phyloP scores from a whole-genome alignment of 179 eudicot species.

The Beta lomatogona region DNA sequence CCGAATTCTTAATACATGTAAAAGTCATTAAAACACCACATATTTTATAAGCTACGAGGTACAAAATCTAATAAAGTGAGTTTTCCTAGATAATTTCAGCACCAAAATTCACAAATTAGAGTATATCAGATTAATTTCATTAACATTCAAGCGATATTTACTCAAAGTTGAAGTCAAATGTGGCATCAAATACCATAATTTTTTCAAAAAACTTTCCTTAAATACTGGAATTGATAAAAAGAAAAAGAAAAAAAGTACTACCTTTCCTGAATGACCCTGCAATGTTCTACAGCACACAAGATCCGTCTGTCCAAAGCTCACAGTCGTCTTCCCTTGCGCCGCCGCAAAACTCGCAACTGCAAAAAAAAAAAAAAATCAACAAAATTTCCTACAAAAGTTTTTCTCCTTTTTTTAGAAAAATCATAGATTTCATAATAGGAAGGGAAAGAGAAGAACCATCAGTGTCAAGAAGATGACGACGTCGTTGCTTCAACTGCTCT shows the following conservation, averaged over 20 bases:
- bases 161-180: background rate
- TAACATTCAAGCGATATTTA: background rate
- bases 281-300: conserved; percentile 91
- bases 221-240: background rate
- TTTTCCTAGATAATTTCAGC: background rate
- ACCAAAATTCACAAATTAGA: background rate
- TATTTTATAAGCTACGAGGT: background rate
- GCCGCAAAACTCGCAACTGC: conserved; percentile 75
- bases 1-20: background rate
- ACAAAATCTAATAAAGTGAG: background rate
- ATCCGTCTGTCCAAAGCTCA: conserved; percentile 83
- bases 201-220: background rate
- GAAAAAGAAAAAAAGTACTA: background rate
- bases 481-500: conserved; percentile 68
- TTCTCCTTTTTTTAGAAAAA: background rate
- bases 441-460: conserved; percentile 46
- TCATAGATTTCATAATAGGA: background rate
- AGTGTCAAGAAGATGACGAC: conserved; percentile 72
- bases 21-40: background rate
- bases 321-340: conserved; percentile 80
- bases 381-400: conserved; percentile 6
- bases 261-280: conserved; percentile 98
- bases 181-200: background rate
- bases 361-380: conserved; percentile 9
- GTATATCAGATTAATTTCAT: background rate